A percentile compares a stretch with the other conserved stretches of the same genome.
Evolutionary conservation across 768 basidiomycete genomes (phyloP).

Genomic region (Leccinum arenicola): DNA sequence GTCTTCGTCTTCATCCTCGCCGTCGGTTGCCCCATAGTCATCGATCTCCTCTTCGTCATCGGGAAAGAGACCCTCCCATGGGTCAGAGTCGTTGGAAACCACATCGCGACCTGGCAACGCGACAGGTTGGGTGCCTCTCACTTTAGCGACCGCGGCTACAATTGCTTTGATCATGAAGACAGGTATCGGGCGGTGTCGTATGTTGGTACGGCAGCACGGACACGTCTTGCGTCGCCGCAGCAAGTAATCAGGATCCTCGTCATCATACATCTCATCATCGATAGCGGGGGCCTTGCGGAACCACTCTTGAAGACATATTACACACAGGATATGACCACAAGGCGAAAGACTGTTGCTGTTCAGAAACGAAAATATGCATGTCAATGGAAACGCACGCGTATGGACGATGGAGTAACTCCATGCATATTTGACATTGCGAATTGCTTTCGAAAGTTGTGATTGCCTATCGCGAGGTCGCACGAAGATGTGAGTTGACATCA

Average conservation of each 20-base stretch:
- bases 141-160: conserved; percentile 45
- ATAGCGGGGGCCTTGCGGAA: conserved; percentile 62
- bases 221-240: conserved; percentile 66
- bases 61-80: conserved; percentile 71
- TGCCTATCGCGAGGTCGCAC: conserved; percentile 35
- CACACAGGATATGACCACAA: conserved; percentile 78
- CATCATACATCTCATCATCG: conserved; percentile 45
- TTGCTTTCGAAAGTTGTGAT: conserved; percentile 55
- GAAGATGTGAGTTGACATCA: neutral
- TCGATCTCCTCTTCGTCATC: conserved; percentile 43
- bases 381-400: conserved; percentile 51
- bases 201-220: conserved; percentile 62
- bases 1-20: conserved; percentile 24
- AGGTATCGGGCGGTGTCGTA: conserved; percentile 60
- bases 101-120: conserved; percentile 24
- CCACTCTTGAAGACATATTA: conserved; percentile 72
- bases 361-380: conserved; percentile 3
- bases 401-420: conserved; percentile 64
- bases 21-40: conserved; percentile 27
- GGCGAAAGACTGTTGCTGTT: conserved; percentile 53
- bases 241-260: conserved; percentile 42
- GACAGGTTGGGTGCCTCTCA: conserved; percentile 29
- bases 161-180: conserved; percentile 68
- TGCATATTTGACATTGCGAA: conserved; percentile 75
- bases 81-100: conserved; percentile 47